Conservation (phyloP, 352 stramenopile species). For the Pythium apleroticum region DNA sequence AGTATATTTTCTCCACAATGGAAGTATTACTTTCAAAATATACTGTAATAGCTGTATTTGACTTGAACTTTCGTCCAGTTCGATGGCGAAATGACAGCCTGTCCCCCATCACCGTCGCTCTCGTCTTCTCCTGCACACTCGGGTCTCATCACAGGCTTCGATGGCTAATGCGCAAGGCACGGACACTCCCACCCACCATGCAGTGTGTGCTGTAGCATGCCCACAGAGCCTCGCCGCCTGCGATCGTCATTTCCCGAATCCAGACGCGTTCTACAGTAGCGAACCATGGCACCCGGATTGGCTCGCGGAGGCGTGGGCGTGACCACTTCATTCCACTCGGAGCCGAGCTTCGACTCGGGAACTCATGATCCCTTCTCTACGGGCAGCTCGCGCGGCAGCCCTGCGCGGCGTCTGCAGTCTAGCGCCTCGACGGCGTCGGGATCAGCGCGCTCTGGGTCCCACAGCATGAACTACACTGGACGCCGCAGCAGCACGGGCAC, state of each 20-base stretch:
- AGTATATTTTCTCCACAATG: too few species aligned
- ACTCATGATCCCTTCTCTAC: background rate
- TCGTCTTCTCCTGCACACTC: background rate
- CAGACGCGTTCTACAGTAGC: background rate
- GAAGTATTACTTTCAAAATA: too few species aligned
- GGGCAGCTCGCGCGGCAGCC: background rate
- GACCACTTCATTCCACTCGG: background rate
- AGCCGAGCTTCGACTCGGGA: background rate
- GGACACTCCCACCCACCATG: too few species aligned
- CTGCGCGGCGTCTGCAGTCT: background rate
- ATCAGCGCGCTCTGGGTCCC: background rate
- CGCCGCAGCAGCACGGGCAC: background rate
- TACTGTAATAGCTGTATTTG: too few species aligned
- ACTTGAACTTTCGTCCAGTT: too few species aligned
- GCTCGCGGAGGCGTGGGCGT: background rate
- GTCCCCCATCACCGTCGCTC: background rate
- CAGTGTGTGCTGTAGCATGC: too few species aligned
- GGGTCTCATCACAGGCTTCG: background rate
- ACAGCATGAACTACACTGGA: background rate
- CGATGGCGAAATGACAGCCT: too few species aligned
- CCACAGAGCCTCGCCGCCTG: background rate
- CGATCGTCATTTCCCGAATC: background rate
- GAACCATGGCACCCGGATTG: background rate
- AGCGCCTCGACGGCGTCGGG: background rate
- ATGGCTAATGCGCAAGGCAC: background rate